These are phyloP conservation scores for Mycena albidolilacea DNA, from an alignment of 768 basidiomycete species.

Conservation along the genomic window DNA sequence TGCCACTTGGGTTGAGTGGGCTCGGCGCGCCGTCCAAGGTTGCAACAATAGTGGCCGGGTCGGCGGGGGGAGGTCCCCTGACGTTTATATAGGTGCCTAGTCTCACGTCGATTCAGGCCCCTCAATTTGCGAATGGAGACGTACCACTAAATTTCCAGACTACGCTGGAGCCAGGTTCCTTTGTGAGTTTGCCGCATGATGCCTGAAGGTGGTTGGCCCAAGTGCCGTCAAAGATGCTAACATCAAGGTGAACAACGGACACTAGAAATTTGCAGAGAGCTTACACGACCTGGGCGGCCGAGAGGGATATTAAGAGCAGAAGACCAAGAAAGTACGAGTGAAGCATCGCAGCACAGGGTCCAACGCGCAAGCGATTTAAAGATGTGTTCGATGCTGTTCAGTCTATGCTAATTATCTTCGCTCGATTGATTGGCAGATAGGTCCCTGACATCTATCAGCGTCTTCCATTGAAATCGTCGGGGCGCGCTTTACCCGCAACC, in stretches of 20 bases:
- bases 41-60: neutral
- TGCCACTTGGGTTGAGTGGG: neutral
- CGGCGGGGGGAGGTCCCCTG: neutral
- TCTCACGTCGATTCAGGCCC: neutral
- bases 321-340: neutral
- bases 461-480: too few relatives aligned
- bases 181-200: neutral
- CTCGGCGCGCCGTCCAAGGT: neutral
- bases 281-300: conserved; percentile 6
- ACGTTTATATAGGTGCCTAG: neutral
- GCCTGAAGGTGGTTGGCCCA: neutral
- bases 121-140: neutral
- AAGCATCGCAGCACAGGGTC: neutral
- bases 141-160: neutral
- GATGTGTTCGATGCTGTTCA: neutral
- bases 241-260: neutral
- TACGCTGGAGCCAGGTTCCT: conserved; percentile 1
- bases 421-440: too few relatives aligned
- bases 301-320: neutral
- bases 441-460: too few relatives aligned
- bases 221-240: neutral
- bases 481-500: too few relatives aligned
- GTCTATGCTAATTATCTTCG: neutral
- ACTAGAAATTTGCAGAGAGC: neutral
- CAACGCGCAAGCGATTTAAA: neutral